Base-by-base conservation (phyloP, 306 rosid species). In the Rubus idaeus region DNA sequence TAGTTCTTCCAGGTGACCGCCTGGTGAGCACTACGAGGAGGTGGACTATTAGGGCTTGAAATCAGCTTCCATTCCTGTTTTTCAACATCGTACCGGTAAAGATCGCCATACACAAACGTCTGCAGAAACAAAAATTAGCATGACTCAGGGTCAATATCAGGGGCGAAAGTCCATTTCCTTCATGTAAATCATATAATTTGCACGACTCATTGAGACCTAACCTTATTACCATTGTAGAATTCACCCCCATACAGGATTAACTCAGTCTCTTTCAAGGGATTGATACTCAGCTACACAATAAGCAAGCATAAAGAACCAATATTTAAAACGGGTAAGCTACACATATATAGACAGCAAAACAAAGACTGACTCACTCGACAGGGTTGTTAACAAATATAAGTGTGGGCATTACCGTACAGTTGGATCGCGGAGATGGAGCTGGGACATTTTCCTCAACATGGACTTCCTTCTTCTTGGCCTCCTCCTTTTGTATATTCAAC, bases 21-120 rank as follows among this genome's bases (percentile, higher is more conserved):
- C 77, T 95, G 99, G 81, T 95, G 97, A 77, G 99, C 95, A 82
- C 99, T 95, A 67, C 96, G 92, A 46, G 99, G 99, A 39, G 99
- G 99, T 52, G 99, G 99, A 82, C 97, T 95, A 66, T 92, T 95
- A 10, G 99, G 99, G 81, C 99, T 92, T 4, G 96, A 89, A 86
- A 95, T 77, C 62, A 88, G 55, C 82, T 90, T 95, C 99, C 99
- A 95, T 77, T 89, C 99, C 85, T 80, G 88, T 87, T 95, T 92
- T 81, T 95, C 99, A 56, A 86, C 90, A 71, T 92, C 99, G 49
- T 79, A 95, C 63, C 96, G 91, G 78, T 87, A 95, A 66, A 92
- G 87, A 83, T 92, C 97, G 14, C 99, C 92, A 8, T 95, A 92
- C 21, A 95, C 97, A 51, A 80, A 92, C 30, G 99, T 95, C 99